These are phyloP conservation scores for Mucor racemosus DNA, from an alignment of 371 early-diverging fungal species.

Conservation along the genomic window DNA sequence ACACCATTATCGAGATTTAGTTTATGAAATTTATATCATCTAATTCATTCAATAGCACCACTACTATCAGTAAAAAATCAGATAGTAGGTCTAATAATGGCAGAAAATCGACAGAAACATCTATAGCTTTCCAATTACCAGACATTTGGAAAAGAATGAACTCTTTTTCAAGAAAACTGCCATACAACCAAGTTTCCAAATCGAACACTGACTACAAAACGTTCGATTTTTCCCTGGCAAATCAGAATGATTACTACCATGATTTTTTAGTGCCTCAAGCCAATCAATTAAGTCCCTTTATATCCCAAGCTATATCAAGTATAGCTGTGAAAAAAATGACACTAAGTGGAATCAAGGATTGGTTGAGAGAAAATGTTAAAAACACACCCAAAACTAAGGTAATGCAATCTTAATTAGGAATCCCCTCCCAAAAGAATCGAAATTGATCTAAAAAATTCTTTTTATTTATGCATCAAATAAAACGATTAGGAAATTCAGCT, in stretches of 20 bases:
- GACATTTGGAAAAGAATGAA: conserved; percentile 2
- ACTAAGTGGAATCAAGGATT: not conserved
- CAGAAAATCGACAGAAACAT: not conserved
- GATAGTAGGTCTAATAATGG: not conserved
- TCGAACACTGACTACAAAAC: not conserved
- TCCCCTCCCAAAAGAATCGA: not conserved
- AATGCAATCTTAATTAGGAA: not conserved
- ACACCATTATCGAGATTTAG: conserved; percentile 1
- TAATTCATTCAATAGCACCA: not conserved
- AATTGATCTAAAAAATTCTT: not conserved
- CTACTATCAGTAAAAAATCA: not conserved
- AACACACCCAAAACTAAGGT: conserved; percentile 3
- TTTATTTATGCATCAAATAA: not conserved
- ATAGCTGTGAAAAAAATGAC: not conserved
- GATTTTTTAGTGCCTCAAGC: not conserved
- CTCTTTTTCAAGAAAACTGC: not conserved
- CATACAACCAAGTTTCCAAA: not conserved
- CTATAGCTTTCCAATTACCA: not conserved
- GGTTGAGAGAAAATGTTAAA: not conserved
- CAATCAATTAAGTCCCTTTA: not conserved
- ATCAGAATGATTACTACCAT: not conserved
- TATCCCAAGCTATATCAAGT: conserved; percentile 4
- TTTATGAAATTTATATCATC: not conserved
- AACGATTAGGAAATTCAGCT: not conserved
- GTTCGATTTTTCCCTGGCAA: not conserved